Percentiles rank a stretch among this genome's conserved stretches.
Conservation (phyloP, 495 filamentous ascomycete species). For the Lasiosphaeria hispida region DNA sequence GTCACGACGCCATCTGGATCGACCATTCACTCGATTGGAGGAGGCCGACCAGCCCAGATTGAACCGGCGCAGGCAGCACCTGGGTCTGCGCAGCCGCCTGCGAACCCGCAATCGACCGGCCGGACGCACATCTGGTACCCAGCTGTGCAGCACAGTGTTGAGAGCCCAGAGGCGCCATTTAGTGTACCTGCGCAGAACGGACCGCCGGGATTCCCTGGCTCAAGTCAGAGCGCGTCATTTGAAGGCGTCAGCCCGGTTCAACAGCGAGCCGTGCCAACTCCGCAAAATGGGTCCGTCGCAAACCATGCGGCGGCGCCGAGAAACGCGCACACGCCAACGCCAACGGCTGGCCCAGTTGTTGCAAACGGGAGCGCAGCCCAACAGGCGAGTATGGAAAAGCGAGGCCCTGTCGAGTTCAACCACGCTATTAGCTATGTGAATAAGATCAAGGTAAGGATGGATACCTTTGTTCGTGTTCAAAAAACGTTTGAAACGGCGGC, state of each 20-base stretch:
- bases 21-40: slow-evolving; percentile 56
- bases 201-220: slow-evolving; percentile 42
- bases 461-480: background rate
- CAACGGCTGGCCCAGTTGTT: slow-evolving; percentile 36
- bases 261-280: slow-evolving; percentile 75
- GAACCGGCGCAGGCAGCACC: slow-evolving; percentile 38
- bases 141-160: slow-evolving; percentile 55
- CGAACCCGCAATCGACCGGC: slow-evolving; percentile 37
- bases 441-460: slow-evolving; percentile 84
- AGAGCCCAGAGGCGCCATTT: slow-evolving; percentile 53
- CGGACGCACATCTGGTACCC: slow-evolving; percentile 48
- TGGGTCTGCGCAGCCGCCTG: slow-evolving; percentile 20
- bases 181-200: slow-evolving; percentile 49
- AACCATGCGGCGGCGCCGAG: slow-evolving; percentile 39
- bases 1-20: slow-evolving; percentile 93
- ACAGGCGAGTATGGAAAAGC: slow-evolving; percentile 70
- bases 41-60: slow-evolving; percentile 38
- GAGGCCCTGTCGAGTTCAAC: slow-evolving; percentile 97
- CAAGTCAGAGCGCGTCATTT: slow-evolving; percentile 43
- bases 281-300: slow-evolving; percentile 57
- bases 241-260: slow-evolving; percentile 64
- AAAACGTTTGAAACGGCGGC: background rate
- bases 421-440: slow-evolving; percentile 99
- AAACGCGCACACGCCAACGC: slow-evolving; percentile 54
- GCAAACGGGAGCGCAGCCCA: slow-evolving; percentile 44